Conservation (phyloP, 345 rosid species). For the Gossypium stocksii region DNA sequence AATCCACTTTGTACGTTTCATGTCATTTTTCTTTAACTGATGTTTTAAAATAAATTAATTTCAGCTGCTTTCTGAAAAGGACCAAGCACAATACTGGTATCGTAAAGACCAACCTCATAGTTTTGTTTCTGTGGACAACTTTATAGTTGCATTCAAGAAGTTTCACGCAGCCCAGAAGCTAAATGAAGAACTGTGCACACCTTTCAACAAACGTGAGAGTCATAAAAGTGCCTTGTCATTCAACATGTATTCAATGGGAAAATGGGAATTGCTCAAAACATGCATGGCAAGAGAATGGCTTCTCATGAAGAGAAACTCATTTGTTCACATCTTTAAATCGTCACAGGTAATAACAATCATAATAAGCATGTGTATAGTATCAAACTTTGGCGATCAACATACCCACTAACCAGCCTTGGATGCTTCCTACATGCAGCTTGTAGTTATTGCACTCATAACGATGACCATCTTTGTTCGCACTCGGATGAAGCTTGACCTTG, state of each 20-base stretch:
- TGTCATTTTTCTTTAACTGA: not conserved
- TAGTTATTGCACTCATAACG: slow-evolving; percentile 30
- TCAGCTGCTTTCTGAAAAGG: slow-evolving; percentile 54
- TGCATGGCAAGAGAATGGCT: slow-evolving; percentile 60
- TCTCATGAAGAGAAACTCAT: slow-evolving; percentile 51
- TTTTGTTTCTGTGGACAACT: slow-evolving; percentile 42
- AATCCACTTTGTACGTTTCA: not conserved
- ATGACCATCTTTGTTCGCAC: slow-evolving; percentile 37
- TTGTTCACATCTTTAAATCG: slow-evolving; percentile 33
- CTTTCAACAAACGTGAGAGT: slow-evolving; percentile 31
- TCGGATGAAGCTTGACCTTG: slow-evolving; percentile 25
- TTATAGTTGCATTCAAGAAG: slow-evolving; percentile 32
- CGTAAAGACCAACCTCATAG: slow-evolving; percentile 28
- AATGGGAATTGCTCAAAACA: slow-evolving; percentile 57
- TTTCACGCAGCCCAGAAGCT: slow-evolving; percentile 36
- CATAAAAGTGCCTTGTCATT: slow-evolving; percentile 45
- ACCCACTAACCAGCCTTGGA: not conserved
- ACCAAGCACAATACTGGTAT: slow-evolving; percentile 65
- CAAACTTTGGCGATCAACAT: not conserved
- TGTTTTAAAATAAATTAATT: not conserved
- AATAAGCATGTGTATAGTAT: not conserved
- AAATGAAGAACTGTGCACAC: slow-evolving; percentile 35
- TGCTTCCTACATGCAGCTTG: slow-evolving; percentile 31
- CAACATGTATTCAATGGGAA: slow-evolving; percentile 35
- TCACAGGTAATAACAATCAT: slow-evolving; percentile 29